Evolutionary conservation across 2,329 filamentous ascomycete genomes (phyloP).

Genomic region (Phoma sp.): DNA sequence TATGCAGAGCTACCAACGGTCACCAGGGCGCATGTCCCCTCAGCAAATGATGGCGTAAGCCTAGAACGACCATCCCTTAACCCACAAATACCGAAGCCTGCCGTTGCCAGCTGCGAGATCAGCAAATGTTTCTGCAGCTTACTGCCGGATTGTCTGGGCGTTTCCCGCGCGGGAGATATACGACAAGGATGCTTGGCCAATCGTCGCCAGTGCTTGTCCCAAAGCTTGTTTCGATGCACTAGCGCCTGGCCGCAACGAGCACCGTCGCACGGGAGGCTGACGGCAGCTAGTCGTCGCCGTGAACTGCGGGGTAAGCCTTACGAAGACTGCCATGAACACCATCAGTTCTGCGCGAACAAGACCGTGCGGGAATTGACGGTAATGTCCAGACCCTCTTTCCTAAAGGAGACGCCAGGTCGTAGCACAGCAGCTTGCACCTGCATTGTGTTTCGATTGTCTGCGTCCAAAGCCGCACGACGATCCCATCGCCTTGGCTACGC

Average conservation of each 20-base stretch:
- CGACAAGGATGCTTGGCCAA: slow-evolving; percentile 36
- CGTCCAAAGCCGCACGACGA: neutral
- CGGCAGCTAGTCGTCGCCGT: slow-evolving; percentile 28
- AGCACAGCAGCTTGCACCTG: too few relatives aligned
- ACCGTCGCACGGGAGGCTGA: slow-evolving; percentile 27
- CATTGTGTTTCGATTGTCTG: neutral
- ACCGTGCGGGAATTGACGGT: too few relatives aligned
- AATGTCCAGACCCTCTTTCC: too few relatives aligned
- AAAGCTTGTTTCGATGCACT: slow-evolving; percentile 35
- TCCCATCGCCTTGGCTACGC: slow-evolving; percentile 6
- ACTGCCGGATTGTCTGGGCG: neutral
- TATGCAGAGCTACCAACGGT: too few relatives aligned
- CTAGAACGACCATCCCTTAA: neutral
- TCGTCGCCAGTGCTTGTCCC: slow-evolving; percentile 27
- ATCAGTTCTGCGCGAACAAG: neutral
- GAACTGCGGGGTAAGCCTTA: slow-evolving; percentile 31
- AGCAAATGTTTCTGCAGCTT: slow-evolving; percentile 15
- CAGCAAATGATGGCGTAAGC: neutral
- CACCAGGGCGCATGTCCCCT: neutral
- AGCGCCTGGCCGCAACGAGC: slow-evolving; percentile 18
- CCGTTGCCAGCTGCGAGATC: slow-evolving; percentile 11
- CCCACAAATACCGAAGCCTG: slow-evolving; percentile 8
- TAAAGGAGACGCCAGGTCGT: too few relatives aligned
- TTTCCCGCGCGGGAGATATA: slow-evolving; percentile 23
- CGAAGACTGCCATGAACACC: neutral